Base-by-base conservation (phyloP, 2,329 filamentous ascomycete species). In the Zelopaecilomyces penicillatus region DNA sequence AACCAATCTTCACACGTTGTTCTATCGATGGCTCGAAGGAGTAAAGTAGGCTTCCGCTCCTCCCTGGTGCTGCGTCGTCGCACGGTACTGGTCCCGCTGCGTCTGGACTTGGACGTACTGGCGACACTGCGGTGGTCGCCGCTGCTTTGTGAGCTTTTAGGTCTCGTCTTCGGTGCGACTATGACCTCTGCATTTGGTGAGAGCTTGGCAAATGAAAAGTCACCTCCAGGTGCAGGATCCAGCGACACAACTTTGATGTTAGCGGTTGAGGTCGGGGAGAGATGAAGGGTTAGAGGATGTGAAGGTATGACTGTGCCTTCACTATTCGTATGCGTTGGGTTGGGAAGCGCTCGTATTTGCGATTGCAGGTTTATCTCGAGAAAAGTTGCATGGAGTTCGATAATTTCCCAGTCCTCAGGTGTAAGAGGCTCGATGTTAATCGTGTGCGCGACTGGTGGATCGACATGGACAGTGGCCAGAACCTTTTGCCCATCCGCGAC, bases 391-490 rank as follows among this genome's bases (percentile, higher is more conserved):
- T 98, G 93, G 2, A 98, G 73, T 65, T 98, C 93, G 56, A 98
- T 97, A 57, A 97, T 95, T 66, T 98, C 93, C 93, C 93, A 98
- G 62, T 98, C 93, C 47, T 94, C 88, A 2, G 91, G 82, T 0
- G 93, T 97, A 57, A 97, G 68, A 31, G 93, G 93, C 63, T 98
- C 94, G 55, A 98, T 97, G 61, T 96, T 89, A 64, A 98, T 85
- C 2, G 90, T 97, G 64, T 96, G 88, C 40, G 89, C 88, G 52
- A 93, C 69, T 2, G 90, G 89, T 40, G 91, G 91, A 61, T 98
- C 89, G 51, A 96, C 69, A 64, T 98, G 93, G 51, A 98, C 74
- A 32, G 68, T 74, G 39, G 70, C 71, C 52, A 71, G 74, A 59
- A 91, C 79, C 68, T 87, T 94, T 60, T 90, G 85, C 41, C 88